Evolutionary conservation across 306 rosid genomes (phyloP).

Genomic region (Corylus avellana): DNA sequence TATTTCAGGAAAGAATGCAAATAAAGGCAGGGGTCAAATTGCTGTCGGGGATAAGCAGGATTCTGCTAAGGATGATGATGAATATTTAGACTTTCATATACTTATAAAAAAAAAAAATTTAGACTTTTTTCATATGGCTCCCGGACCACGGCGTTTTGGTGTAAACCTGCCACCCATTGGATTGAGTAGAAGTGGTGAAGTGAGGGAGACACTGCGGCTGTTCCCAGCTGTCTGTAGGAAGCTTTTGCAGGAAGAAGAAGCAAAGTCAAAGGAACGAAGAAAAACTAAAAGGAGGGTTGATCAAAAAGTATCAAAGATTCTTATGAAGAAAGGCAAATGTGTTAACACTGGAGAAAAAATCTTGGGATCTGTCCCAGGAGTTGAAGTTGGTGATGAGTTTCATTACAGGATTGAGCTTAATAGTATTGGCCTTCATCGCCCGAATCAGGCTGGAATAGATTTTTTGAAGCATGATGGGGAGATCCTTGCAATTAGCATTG

Average conservation of each 20-base stretch:
- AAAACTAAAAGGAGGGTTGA: conserved; percentile 54
- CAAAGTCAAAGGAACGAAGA: conserved; percentile 40
- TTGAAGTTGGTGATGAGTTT: conserved; percentile 94
- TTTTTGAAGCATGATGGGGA: conserved; percentile 51
- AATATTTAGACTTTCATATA: conserved; percentile 35
- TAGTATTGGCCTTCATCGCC: conserved; percentile 81
- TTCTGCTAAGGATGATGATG: conserved; percentile 26
- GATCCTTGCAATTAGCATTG: conserved; percentile 79
- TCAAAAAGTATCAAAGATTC: conserved; percentile 49
- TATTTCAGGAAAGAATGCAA: conserved; percentile 18
- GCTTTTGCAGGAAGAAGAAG: conserved; percentile 77
- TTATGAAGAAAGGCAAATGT: conserved; percentile 56
- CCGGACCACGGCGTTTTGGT: conserved; percentile 19
- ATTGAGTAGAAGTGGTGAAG: conserved; percentile 46
- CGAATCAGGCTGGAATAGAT: conserved; percentile 77
- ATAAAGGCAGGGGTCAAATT: conserved; percentile 43
- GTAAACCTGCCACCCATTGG: conserved; percentile 56
- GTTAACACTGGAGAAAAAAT: conserved; percentile 66
- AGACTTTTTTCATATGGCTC: conserved; percentile 2
- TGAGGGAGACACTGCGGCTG: conserved; percentile 72
- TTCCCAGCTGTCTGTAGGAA: conserved; percentile 76
- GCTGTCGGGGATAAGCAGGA: conserved; percentile 38
- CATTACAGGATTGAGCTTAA: conserved; percentile 71
- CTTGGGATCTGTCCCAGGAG: conserved; percentile 79
- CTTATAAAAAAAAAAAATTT: conserved; percentile 32